phyloP scores from a whole-genome alignment of 345 rosid species.

The Arabis hirsuta region DNA sequence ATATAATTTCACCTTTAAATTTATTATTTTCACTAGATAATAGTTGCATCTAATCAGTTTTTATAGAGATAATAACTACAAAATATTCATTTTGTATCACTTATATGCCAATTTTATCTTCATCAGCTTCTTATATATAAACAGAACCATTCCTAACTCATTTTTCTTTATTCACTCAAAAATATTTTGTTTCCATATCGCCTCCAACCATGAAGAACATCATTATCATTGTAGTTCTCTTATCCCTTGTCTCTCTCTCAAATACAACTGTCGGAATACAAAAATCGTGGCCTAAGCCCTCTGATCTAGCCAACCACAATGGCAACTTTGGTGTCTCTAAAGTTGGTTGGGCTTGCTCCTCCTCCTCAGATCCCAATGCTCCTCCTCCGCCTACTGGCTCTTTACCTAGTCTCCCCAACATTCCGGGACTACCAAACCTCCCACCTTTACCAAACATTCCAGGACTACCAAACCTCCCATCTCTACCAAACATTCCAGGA shows the following conservation, averaged over 20 bases:
- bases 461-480: not conserved
- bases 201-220: conserved; percentile 32
- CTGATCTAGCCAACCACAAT: conserved; percentile 37
- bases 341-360: conserved; percentile 39
- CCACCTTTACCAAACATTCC: conserved; percentile 1
- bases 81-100: not conserved
- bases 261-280: conserved; percentile 21
- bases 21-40: not conserved
- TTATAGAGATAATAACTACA: not conserved
- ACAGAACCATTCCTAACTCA: conserved; percentile 14
- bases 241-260: conserved; percentile 37
- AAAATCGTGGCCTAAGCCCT: conserved; percentile 40
- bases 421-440: conserved; percentile 13
- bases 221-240: conserved; percentile 22
- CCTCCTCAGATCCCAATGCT: conserved; percentile 19
- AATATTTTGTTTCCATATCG: conserved; percentile 9
- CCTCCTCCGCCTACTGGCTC: conserved; percentile 40
- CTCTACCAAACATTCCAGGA: conserved; percentile 7
- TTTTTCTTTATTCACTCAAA: not conserved
- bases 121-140: conserved; percentile 21
- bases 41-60: conserved; percentile 10
- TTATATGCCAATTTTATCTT: not conserved
- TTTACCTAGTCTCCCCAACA: conserved; percentile 21
- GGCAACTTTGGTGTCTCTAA: conserved; percentile 33
- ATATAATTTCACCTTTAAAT: not conserved